Conservation (phyloP, 139 green algal genomes). For the Coccomyxa sp. region DNA sequence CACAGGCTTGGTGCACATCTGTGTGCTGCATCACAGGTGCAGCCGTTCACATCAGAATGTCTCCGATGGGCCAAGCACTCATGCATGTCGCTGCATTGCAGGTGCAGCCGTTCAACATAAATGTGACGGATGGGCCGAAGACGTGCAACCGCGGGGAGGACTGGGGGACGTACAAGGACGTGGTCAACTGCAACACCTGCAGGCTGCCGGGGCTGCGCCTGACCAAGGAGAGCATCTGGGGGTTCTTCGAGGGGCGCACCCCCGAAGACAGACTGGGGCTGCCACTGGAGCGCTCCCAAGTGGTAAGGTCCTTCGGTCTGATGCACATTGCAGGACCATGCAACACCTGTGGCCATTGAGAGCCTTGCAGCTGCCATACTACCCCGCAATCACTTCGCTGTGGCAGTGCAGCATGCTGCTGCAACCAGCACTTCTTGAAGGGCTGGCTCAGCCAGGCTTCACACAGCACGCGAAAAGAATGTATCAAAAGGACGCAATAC, state of each 20-base stretch:
- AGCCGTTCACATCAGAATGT: no score
- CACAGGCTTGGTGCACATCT: background rate
- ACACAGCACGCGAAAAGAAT: no score
- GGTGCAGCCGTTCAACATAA: background rate
- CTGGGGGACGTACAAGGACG: background rate
- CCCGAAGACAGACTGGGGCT: background rate
- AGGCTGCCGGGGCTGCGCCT: background rate
- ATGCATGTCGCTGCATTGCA: background rate
- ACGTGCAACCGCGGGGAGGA: background rate
- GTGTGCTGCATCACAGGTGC: background rate
- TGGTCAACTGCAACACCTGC: constrained; percentile 1
- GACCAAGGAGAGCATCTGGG: background rate
- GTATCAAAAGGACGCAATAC: no score
- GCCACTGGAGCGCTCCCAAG: background rate
- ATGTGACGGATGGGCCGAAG: background rate
- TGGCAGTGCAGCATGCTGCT: no score
- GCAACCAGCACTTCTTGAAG: no score
- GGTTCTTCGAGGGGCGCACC: background rate
- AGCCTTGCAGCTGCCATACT: no score
- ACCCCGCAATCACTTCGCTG: no score
- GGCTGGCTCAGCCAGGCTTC: no score
- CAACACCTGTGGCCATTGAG: no score
- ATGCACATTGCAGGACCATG: no score
- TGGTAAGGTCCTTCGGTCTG: no score
- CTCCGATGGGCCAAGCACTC: no score